Percentiles rank a stretch among this genome's conserved stretches.
These are phyloP conservation scores for Amyloporia xantha DNA, from an alignment of 768 basidiomycete genomes.

Conservation along the genomic window DNA sequence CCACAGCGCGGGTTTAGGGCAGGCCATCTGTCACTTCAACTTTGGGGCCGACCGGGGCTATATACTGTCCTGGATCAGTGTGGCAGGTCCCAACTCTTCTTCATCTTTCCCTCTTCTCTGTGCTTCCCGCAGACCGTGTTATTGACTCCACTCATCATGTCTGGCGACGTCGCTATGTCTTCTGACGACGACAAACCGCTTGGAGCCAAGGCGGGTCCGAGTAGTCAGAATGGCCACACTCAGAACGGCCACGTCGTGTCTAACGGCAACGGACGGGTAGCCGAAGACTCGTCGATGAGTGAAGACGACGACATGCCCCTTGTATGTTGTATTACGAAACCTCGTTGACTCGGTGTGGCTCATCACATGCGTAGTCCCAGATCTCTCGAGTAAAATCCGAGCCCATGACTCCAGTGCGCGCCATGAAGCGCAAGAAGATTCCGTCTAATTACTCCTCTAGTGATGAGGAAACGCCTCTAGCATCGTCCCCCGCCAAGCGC, in stretches of 20 bases:
- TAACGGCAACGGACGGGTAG: slow-evolving; percentile 39
- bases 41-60: slow-evolving; percentile 18
- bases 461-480: slow-evolving; percentile 67
- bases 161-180: slow-evolving; percentile 42
- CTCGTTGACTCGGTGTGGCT: slow-evolving; percentile 11
- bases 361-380: slow-evolving; percentile 44
- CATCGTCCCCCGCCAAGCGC: slow-evolving; percentile 64
- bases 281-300: slow-evolving; percentile 46
- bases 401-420: slow-evolving; percentile 23
- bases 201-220: slow-evolving; percentile 32
- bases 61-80: neutral
- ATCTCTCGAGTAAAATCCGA: slow-evolving; percentile 42
- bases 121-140: slow-evolving; percentile 11
- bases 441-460: slow-evolving; percentile 51
- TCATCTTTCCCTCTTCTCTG: neutral
- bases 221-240: slow-evolving; percentile 13
- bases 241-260: slow-evolving; percentile 31
- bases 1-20: slow-evolving; percentile 43
- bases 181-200: slow-evolving; percentile 56
- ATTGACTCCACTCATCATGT: slow-evolving; percentile 27
- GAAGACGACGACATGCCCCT: slow-evolving; percentile 70
- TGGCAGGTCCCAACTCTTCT: neutral
- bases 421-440: slow-evolving; percentile 56
- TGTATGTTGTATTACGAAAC: slow-evolving; percentile 34
- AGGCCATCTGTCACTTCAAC: slow-evolving; percentile 40